Evolutionary conservation across 2,329 filamentous ascomycete genomes (phyloP).

Genomic region (Zymoseptoria tritici): DNA sequence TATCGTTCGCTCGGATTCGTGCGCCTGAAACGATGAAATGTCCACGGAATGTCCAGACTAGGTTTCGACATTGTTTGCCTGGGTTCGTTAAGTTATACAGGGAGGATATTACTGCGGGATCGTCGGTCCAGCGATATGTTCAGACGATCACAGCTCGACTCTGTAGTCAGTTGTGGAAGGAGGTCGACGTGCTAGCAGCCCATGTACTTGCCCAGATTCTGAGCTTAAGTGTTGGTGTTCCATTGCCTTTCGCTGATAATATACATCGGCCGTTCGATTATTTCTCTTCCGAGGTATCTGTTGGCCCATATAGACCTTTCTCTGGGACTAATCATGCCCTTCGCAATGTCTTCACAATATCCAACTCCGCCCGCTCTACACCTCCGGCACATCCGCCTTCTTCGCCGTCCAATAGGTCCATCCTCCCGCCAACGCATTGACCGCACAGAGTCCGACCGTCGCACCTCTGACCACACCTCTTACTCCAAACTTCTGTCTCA

Average conservation of each 20-base stretch:
- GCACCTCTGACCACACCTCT: conserved; percentile 47
- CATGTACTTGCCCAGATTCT: too few relatives aligned
- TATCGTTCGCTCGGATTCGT: conserved; percentile 34
- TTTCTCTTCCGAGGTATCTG: too few relatives aligned
- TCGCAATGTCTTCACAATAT: background rate
- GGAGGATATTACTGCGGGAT: conserved; percentile 32
- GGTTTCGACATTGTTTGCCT: conserved; percentile 6
- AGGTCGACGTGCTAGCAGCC: too few relatives aligned
- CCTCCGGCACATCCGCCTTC: conserved; percentile 1
- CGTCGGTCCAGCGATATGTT: conserved; percentile 31
- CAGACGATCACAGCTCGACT: too few relatives aligned
- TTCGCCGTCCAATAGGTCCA: conserved; percentile 37
- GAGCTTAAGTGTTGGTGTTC: too few relatives aligned
- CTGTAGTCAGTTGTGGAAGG: too few relatives aligned
- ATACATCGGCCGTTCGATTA: too few relatives aligned
- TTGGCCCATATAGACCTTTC: too few relatives aligned
- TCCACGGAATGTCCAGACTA: conserved; percentile 40
- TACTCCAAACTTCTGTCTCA: conserved; percentile 43
- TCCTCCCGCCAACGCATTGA: conserved; percentile 46
- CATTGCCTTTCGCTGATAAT: too few relatives aligned
- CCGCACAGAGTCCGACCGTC: conserved; percentile 44
- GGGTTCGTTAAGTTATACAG: conserved; percentile 27
- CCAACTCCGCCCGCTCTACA: background rate
- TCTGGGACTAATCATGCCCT: too few relatives aligned
- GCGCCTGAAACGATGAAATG: conserved; percentile 41